Conservation (phyloP, 2,329 filamentous ascomycete species). For the Fusarium sarcochroum region DNA sequence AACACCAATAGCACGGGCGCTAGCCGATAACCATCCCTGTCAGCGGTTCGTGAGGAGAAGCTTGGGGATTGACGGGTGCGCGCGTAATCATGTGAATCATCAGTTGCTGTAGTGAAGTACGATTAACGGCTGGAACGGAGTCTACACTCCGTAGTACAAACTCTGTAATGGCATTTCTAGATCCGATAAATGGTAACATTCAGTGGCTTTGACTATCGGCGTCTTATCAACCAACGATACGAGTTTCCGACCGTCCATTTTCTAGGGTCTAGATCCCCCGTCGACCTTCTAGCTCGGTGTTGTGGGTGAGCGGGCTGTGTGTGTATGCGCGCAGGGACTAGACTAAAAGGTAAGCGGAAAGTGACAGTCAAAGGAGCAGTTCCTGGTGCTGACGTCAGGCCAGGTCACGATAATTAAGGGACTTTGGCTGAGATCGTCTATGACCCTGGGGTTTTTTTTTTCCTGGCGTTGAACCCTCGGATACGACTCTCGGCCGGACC, state of each 20-base stretch:
- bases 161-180: background rate
- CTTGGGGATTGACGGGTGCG: background rate
- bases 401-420: background rate
- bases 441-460: background rate
- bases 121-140: background rate
- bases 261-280: constrained; percentile 25
- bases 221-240: constrained; percentile 21
- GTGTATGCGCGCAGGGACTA: constrained; percentile 29
- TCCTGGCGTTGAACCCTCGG: background rate
- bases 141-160: background rate
- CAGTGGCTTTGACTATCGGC: constrained; percentile 4
- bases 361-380: constrained; percentile 7
- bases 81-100: constrained; percentile 1
- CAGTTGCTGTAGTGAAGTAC: background rate
- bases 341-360: background rate
- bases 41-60: background rate
- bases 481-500: constrained; percentile 6
- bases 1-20: constrained; percentile 14
- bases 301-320: constrained; percentile 4
- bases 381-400: constrained; percentile 35
- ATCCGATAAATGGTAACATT: background rate
- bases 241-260: constrained; percentile 16
- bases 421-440: background rate
- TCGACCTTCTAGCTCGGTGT: constrained; percentile 4
- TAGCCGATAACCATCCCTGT: constrained; percentile 1